Percentiles rank a stretch among this genome's conserved stretches.
These are phyloP conservation scores for Kwoniella heveanensis DNA, from an alignment of 768 basidiomycete species.

Conservation along the genomic window DNA sequence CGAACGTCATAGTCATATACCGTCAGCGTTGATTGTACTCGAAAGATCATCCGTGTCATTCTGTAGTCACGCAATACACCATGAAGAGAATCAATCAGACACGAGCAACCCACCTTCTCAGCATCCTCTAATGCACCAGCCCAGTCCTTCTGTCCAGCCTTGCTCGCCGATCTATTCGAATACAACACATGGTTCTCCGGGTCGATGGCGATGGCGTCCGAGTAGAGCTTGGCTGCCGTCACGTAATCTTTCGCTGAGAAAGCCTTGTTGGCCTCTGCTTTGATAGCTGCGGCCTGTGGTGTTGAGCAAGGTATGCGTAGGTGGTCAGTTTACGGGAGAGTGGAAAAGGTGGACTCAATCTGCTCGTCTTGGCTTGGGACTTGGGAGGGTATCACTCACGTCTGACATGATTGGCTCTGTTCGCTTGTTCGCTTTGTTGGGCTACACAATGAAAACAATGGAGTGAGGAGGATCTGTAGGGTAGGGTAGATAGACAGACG, in stretches of 20 bases:
- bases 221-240: constrained; percentile 64
- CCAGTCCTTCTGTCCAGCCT: constrained; percentile 81
- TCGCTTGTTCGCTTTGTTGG: no score
- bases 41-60: no score
- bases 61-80: no score
- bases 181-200: constrained; percentile 82
- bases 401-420: constrained; percentile 35
- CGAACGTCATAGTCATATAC: no score
- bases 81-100: no score
- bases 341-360: no score
- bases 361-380: no score
- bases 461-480: no score
- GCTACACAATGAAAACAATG: no score
- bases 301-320: neutral
- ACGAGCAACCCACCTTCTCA: constrained; percentile 73
- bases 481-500: no score
- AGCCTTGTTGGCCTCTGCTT: constrained; percentile 93
- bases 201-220: constrained; percentile 74
- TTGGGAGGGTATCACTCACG: no score
- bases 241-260: constrained; percentile 91
- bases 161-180: constrained; percentile 89
- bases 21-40: no score
- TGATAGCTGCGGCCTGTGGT: constrained; percentile 68
- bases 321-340: constrained; percentile 2
- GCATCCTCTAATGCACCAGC: constrained; percentile 78